These are phyloP conservation scores for Ceratobasidium papillatum DNA, from an alignment of 1,284 basidiomycete species.

Conservation along the genomic window DNA sequence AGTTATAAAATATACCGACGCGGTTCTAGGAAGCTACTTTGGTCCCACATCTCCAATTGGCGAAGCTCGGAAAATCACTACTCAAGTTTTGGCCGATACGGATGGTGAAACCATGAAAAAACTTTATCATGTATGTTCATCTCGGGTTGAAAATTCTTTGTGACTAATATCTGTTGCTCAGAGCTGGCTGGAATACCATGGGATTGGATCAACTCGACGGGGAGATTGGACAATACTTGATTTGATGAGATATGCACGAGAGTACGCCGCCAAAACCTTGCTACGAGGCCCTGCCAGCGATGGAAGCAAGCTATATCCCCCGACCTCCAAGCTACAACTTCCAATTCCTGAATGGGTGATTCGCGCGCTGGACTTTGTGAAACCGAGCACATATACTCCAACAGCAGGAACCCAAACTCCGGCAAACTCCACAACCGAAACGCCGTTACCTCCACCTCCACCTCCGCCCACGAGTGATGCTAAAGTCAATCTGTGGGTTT, in stretches of 20 bases:
- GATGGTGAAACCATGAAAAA: neutral
- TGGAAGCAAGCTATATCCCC: neutral
- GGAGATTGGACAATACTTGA: neutral
- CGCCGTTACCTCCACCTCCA: neutral
- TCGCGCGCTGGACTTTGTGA: neutral
- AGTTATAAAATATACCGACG: neutral
- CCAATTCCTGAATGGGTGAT: neutral
- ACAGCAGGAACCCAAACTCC: neutral
- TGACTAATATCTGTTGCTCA: neutral
- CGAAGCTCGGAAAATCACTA: neutral
- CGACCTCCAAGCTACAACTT: neutral
- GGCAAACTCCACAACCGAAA: too few relatives aligned
- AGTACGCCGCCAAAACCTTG: neutral
- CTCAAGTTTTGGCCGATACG: neutral
- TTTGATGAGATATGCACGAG: neutral
- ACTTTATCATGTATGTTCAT: neutral
- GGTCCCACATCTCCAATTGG: constrained; percentile 1
- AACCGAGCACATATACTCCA: neutral
- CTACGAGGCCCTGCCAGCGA: neutral
- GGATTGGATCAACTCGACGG: neutral
- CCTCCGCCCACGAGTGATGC: neutral
- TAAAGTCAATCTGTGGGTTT: neutral
- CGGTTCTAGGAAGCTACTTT: neutral
- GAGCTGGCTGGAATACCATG: constrained; percentile 18
- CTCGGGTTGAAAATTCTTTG: too few relatives aligned